Percentiles rank a stretch among this genome's conserved stretches.
Conservation (phyloP, 805 yeast species). For the Zygosaccharomyces gambellarensis region DNA sequence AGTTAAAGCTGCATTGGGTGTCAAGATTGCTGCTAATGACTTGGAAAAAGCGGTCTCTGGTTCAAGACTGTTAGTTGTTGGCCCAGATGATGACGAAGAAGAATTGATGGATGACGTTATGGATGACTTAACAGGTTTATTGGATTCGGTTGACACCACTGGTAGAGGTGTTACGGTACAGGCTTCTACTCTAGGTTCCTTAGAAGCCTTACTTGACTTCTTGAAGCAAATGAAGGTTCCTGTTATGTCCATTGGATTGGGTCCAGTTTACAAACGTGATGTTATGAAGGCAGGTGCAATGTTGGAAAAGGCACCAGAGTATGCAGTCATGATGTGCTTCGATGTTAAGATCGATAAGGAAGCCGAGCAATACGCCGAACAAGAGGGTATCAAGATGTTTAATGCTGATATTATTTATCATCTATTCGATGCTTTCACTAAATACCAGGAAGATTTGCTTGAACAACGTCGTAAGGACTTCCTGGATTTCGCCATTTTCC, state of each 20-base stretch:
- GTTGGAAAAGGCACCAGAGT: slow-evolving; percentile 94
- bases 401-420: slow-evolving; percentile 96
- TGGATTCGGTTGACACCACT: slow-evolving; percentile 89
- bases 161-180: slow-evolving; percentile 98
- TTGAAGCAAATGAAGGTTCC: slow-evolving; percentile 98
- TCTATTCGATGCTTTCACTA: slow-evolving; percentile 89
- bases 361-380: slow-evolving; percentile 96
- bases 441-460: slow-evolving; percentile 79
- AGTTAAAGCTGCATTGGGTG: slow-evolving; percentile 98
- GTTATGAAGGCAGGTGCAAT: slow-evolving; percentile 96
- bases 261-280: slow-evolving; percentile 97
- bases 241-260: slow-evolving; percentile 96
- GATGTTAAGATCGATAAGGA: slow-evolving; percentile 97
- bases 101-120: slow-evolving; percentile 96
- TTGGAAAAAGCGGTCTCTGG: slow-evolving; percentile 99
- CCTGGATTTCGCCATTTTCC: slow-evolving; percentile 85
- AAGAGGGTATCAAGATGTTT: slow-evolving; percentile 86
- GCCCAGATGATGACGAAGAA: slow-evolving; percentile 96
- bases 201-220: slow-evolving; percentile 95
- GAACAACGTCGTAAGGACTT: slow-evolving; percentile 89
- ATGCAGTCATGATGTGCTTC: slow-evolving; percentile 96
- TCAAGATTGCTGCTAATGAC: slow-evolving; percentile 95
- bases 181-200: slow-evolving; percentile 96
- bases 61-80: slow-evolving; percentile 89
- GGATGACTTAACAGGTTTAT: slow-evolving; percentile 93